Evolutionary conservation across 768 basidiomycete species (phyloP).

Genomic region (Leccinum variicolor): DNA sequence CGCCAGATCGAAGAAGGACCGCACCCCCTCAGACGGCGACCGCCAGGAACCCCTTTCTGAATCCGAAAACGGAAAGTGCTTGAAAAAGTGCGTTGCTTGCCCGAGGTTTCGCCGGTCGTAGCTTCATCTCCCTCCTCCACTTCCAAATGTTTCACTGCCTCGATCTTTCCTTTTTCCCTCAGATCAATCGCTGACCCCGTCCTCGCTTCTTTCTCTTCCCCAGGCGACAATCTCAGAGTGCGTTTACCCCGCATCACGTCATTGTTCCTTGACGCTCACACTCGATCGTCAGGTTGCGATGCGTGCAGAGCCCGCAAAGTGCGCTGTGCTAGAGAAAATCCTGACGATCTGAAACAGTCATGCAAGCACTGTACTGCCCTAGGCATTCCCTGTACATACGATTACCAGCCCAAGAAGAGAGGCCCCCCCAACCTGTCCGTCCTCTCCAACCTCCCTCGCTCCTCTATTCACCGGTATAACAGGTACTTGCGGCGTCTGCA

Average conservation of each 20-base stretch:
- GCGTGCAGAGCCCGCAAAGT: slow-evolving; percentile 87
- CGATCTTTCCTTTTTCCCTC: slow-evolving; percentile 25
- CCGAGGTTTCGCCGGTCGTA: slow-evolving; percentile 53
- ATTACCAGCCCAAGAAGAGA: slow-evolving; percentile 91
- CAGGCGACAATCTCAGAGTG: slow-evolving; percentile 86
- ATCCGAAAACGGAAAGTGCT: slow-evolving; percentile 72
- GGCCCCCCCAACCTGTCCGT: slow-evolving; percentile 89
- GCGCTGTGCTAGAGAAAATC: slow-evolving; percentile 75
- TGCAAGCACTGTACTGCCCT: slow-evolving; percentile 88
- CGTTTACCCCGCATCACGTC: slow-evolving; percentile 31
- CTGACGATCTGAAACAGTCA: slow-evolving; percentile 69
- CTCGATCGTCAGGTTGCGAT: slow-evolving; percentile 63
- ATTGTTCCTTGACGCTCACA: slow-evolving; percentile 13
- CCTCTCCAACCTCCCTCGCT: background rate
- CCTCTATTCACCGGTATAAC: background rate
- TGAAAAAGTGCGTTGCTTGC: slow-evolving; percentile 68
- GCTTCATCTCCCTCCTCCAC: background rate
- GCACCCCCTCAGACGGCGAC: slow-evolving; percentile 46
- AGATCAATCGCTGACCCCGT: slow-evolving; percentile 32
- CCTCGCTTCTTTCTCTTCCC: slow-evolving; percentile 26
- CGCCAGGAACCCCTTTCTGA: slow-evolving; percentile 57
- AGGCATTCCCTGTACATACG: slow-evolving; percentile 83
- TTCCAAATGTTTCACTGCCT: slow-evolving; percentile 4
- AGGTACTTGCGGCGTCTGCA: slow-evolving; percentile 80
- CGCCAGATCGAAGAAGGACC: slow-evolving; percentile 65